These are phyloP conservation scores for Lotus japonicus DNA, from an alignment of 306 rosid genomes.

Conservation along the genomic window DNA sequence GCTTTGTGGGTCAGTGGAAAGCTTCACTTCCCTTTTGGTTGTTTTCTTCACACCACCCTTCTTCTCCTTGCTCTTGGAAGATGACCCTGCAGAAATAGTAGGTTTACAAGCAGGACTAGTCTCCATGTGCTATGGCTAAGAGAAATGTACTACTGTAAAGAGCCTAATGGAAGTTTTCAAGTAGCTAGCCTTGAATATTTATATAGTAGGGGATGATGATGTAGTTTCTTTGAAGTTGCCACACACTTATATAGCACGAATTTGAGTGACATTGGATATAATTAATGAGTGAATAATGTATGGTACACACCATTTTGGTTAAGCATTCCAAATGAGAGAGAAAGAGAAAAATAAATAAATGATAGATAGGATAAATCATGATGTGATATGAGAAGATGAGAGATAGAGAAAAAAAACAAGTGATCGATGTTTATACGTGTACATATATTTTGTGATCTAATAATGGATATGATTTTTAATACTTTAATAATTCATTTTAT, in stretches of 20 bases:
- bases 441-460: too few species aligned
- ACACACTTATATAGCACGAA: constrained; percentile 18
- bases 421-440: too few species aligned
- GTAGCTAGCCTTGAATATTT: too few species aligned
- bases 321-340: too few species aligned
- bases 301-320: too few species aligned
- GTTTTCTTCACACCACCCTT: constrained; percentile 17
- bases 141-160: not conserved
- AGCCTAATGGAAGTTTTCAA: not conserved
- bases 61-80: constrained; percentile 27
- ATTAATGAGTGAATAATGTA: not conserved
- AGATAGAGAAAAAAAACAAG: too few species aligned
- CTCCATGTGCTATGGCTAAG: constrained; percentile 37
- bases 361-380: too few species aligned
- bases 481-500: too few species aligned
- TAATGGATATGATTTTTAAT: too few species aligned
- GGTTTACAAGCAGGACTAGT: not conserved
- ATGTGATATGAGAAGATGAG: too few species aligned
- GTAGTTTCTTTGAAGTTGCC: not conserved
- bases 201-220: not conserved
- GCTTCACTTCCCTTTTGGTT: constrained; percentile 38
- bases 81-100: constrained; percentile 29
- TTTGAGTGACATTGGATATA: not conserved
- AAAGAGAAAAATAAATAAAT: too few species aligned
- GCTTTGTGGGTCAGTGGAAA: constrained; percentile 90